These are phyloP conservation scores for Pseudonectria buxi DNA, from an alignment of 2,329 filamentous ascomycete genomes.

Conservation along the genomic window DNA sequence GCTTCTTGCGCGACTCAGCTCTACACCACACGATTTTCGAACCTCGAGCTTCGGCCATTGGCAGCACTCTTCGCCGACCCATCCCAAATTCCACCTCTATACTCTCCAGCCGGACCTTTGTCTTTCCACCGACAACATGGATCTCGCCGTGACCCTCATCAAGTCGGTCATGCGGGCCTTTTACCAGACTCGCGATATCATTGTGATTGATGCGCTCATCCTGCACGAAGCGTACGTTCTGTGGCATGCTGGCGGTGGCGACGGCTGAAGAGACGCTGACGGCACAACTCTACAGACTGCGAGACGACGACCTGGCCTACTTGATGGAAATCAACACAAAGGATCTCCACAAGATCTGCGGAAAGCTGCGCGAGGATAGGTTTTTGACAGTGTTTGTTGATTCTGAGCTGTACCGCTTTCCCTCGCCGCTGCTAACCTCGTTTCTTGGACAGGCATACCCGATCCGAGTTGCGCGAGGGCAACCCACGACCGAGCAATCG, in stretches of 20 bases:
- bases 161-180: slow-evolving; percentile 82
- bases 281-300: slow-evolving; percentile 70
- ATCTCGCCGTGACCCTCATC: slow-evolving; percentile 66
- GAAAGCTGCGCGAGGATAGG: slow-evolving; percentile 76
- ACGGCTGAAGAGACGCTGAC: slow-evolving; percentile 37
- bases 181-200: slow-evolving; percentile 76
- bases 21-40: too few relatives aligned
- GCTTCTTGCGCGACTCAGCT: too few relatives aligned
- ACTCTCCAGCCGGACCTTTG: background rate
- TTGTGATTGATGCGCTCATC: slow-evolving; percentile 80
- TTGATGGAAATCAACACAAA: slow-evolving; percentile 87
- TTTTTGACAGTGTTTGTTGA: slow-evolving; percentile 67
- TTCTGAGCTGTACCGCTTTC: background rate
- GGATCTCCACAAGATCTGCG: slow-evolving; percentile 83
- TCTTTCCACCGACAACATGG: slow-evolving; percentile 30
- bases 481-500: slow-evolving; percentile 75
- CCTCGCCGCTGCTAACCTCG: slow-evolving; percentile 36
- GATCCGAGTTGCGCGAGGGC: slow-evolving; percentile 72
- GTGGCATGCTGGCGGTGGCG: slow-evolving; percentile 2
- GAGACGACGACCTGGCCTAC: slow-evolving; percentile 81
- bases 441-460: slow-evolving; percentile 42
- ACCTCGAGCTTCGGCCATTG: too few relatives aligned
- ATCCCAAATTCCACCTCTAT: slow-evolving; percentile 1
- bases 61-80: background rate
- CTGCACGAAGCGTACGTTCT: slow-evolving; percentile 66